Evolutionary conservation across 306 rosid genomes (phyloP).

Genomic region (Clitoria ternatea): DNA sequence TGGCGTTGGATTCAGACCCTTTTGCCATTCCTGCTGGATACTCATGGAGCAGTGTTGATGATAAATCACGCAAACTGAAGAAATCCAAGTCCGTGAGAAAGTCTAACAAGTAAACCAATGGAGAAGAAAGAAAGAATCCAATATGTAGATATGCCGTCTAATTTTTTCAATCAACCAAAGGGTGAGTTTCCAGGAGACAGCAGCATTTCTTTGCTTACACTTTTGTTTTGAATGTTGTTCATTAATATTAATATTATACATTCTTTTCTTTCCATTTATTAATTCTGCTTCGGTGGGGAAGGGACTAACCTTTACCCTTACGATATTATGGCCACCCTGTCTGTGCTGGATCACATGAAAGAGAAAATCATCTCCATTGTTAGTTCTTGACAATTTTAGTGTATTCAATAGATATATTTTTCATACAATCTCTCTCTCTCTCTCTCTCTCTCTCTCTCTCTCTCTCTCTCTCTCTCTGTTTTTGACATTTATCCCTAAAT

Average conservation of each 20-base stretch:
- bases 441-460: no score
- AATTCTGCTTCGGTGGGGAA: background rate
- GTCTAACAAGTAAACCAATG: slow-evolving; percentile 41
- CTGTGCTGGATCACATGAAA: no score
- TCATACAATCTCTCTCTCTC: no score
- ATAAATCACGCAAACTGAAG: slow-evolving; percentile 63
- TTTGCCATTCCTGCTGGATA: slow-evolving; percentile 87
- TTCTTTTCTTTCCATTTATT: slow-evolving; percentile 3
- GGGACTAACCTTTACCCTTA: no score
- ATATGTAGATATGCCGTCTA: slow-evolving; percentile 25
- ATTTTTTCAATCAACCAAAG: slow-evolving; percentile 8
- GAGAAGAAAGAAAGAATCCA: background rate
- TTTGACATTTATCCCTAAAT: no score
- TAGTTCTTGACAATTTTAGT: no score
- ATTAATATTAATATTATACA: background rate
- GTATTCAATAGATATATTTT: no score
- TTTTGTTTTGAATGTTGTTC: background rate
- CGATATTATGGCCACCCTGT: no score
- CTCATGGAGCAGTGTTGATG: slow-evolving; percentile 64
- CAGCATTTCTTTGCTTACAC: background rate
- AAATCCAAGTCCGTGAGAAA: slow-evolving; percentile 70
- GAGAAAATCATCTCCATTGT: no score
- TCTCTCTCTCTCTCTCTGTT: no score
- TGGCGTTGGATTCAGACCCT: slow-evolving; percentile 54
- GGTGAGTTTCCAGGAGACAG: background rate